A percentile compares a stretch with the other conserved stretches of the same genome.
phyloP scores from a whole-genome alignment of 208 protist genomes.

The Leishmania turanica region DNA sequence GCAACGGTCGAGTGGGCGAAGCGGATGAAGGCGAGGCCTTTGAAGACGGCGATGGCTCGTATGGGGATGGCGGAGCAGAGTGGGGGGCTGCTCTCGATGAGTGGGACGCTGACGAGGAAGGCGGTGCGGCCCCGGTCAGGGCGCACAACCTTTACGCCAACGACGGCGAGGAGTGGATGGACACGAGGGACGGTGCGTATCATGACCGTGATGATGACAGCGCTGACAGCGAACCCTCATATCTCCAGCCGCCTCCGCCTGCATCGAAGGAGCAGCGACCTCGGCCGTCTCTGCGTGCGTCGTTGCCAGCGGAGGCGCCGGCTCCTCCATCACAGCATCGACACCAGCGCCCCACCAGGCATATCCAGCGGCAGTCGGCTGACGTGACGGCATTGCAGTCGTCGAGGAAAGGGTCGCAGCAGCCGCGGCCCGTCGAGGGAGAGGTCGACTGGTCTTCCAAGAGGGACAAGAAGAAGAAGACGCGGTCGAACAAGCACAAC shows the following conservation, averaged over 20 bases:
- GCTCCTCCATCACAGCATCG: neutral
- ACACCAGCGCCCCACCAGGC: neutral
- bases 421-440: neutral
- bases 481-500: conserved; percentile 9
- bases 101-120: neutral
- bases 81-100: conserved; percentile 1
- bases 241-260: neutral
- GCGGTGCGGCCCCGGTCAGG: neutral
- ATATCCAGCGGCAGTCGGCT: neutral
- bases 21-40: neutral
- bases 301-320: neutral
- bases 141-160: neutral
- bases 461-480: conserved; percentile 6
- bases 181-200: neutral
- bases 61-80: neutral
- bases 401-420: neutral
- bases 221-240: neutral
- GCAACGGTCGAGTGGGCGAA: neutral
- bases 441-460: neutral
- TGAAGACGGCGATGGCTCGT: neutral
- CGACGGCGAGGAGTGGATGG: neutral
- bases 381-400: neutral
- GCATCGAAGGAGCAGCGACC: neutral
- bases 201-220: neutral
- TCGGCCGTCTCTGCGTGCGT: neutral